Evolutionary conservation across 108 stramenopile species (phyloP).

Genomic region (Cylindrotheca fusiformis): DNA sequence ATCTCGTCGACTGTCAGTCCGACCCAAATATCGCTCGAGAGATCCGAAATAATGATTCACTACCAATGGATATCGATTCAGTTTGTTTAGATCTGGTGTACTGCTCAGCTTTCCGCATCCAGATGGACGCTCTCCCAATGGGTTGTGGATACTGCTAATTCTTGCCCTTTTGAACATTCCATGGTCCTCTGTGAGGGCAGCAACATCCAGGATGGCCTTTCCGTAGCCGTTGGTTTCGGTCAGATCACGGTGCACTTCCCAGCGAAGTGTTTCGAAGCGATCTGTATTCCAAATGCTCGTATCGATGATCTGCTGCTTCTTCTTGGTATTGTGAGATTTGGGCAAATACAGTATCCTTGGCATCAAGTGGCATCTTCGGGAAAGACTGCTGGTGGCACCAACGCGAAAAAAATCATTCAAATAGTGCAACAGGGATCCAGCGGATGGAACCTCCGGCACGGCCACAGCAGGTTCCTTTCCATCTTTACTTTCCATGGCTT

Average conservation of each 20-base stretch:
- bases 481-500: no score
- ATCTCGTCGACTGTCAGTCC: conserved; percentile 32
- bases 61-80: conserved; percentile 21
- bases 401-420: no score
- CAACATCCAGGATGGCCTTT: conserved; percentile 31
- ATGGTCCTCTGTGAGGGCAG: conserved; percentile 17
- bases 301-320: no score
- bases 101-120: conserved; percentile 18
- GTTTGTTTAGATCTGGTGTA: conserved; percentile 10
- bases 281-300: conserved; percentile 13
- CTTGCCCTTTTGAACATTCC: conserved; percentile 11
- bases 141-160: conserved; percentile 30
- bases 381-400: no score
- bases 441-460: not conserved
- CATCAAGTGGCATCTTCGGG: no score
- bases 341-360: no score
- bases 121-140: conserved; percentile 7
- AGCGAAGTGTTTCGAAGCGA: conserved; percentile 38
- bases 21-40: conserved; percentile 29
- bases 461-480: no score
- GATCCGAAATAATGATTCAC: conserved; percentile 43
- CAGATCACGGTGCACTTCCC: conserved; percentile 32
- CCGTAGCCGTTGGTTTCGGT: conserved; percentile 19
- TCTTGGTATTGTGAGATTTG: no score
- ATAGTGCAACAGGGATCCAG: conserved; percentile 10